Evolutionary conservation across 345 rosid genomes (phyloP), one percentile per base, ranked within the genome.

Genomic region (Aquilaria sinensis): DNA sequence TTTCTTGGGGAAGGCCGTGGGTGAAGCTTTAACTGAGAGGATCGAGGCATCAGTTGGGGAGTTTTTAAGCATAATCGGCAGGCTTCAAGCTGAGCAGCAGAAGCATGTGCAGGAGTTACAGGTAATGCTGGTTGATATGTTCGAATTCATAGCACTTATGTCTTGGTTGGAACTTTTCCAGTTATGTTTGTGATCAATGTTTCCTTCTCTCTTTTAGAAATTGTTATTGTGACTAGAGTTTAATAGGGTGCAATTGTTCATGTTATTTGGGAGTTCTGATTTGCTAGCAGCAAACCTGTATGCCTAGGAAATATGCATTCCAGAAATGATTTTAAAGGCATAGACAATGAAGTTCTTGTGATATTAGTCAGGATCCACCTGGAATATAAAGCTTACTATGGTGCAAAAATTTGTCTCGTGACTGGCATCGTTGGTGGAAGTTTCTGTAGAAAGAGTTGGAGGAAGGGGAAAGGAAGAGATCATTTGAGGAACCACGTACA

Each of bases 1-100:
- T 76, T 93, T 89, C 84, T 71, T 93, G 78, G 97, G 98, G 12
- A 93, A 87, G 73, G 98, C 96, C 74, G 56, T 93, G 51, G 98
- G 92, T 16, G 98, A 93, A 63, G 90, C 92, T 1, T 68, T 93
- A 55, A 90, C 74, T 29, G 97, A 93, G 81, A 79, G 96, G 12
- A 37, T 93, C 31, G 97, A 84, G 75, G 83, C 97, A 3, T 79
- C 92, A 2, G 76, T 87, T 50, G 98, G 97, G 55, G 98, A 93
- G 77, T 70, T 93, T 60, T 72, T 93, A 69, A 65, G 98, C 71
- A 67, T 71, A 3, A 60, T 90, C 16, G 92, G 96, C 31, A 84
- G 84, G 74, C 64, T 93, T 68, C 97, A 90, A 77, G 84, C 92
- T 9, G 97, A 93, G 79, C 98, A 87, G 64, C 98, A 83, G 69